These are phyloP conservation scores for Brasilioporus rufonigricans DNA, from an alignment of 768 basidiomycete species.

Conservation along the genomic window DNA sequence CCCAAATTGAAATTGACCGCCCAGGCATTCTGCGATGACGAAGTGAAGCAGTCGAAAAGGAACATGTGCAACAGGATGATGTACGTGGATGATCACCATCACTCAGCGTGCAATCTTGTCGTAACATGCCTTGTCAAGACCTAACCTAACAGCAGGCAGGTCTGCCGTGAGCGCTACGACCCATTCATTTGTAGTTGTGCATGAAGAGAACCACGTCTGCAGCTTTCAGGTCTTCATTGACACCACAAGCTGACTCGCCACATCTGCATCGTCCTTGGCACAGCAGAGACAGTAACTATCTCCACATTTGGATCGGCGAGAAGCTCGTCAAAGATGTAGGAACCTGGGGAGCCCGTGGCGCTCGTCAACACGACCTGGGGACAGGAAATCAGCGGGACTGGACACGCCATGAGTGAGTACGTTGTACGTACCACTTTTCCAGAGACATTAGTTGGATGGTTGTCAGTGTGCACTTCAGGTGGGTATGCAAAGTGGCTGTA, in stretches of 20 bases:
- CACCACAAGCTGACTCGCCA: constrained; percentile 36
- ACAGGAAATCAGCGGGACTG: not conserved
- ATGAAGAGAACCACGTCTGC: constrained; percentile 9
- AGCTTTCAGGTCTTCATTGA: constrained; percentile 39
- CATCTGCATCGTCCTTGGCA: constrained; percentile 44
- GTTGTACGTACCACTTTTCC: constrained; percentile 15
- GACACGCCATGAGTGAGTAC: not conserved
- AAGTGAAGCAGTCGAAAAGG: not conserved
- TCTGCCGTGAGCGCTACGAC: constrained; percentile 44
- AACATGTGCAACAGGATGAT: too few relatives aligned
- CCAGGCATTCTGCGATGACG: constrained; percentile 46
- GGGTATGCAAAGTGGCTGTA: constrained; percentile 23
- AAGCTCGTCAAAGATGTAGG: constrained; percentile 47
- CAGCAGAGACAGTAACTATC: constrained; percentile 52
- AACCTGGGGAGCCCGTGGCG: constrained; percentile 53
- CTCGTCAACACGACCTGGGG: constrained; percentile 44
- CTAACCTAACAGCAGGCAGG: constrained; percentile 38
- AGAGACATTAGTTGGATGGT: constrained; percentile 7
- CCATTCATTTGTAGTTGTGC: constrained; percentile 16
- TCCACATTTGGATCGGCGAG: constrained; percentile 34
- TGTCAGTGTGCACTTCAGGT: not conserved
- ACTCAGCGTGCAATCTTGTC: constrained; percentile 32
- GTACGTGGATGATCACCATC: constrained; percentile 49
- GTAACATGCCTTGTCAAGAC: constrained; percentile 39
- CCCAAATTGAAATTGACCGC: constrained; percentile 53